Percentiles rank a stretch among this genome's conserved stretches.
phyloP scores from a whole-genome alignment of 495 filamentous ascomycete genomes.

The Recurvomyces mirabilis region DNA sequence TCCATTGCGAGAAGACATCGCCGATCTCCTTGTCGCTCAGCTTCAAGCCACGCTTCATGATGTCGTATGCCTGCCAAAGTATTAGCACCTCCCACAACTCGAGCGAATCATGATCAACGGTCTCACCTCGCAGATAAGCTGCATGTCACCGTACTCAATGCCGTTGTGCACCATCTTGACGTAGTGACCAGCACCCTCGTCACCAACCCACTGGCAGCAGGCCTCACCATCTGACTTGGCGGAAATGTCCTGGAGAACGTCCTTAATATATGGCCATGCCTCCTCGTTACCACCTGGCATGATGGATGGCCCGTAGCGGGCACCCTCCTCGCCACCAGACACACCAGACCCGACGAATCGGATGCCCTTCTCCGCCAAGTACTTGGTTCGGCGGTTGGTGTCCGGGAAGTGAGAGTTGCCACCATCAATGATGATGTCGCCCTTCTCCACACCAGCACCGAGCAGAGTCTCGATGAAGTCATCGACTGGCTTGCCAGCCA shows the following conservation, averaged over 20 bases:
- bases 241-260: slow-evolving; percentile 93
- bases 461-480: slow-evolving; percentile 96
- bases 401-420: slow-evolving; percentile 99
- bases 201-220: slow-evolving; percentile 99
- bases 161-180: slow-evolving; percentile 99
- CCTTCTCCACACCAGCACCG: slow-evolving; percentile 65
- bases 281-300: slow-evolving; percentile 98
- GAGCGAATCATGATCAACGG: too few species aligned
- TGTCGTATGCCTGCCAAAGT: slow-evolving; percentile 79
- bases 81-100: too few species aligned
- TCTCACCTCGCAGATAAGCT: slow-evolving; percentile 95
- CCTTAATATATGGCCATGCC: slow-evolving; percentile 97
- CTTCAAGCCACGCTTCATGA: slow-evolving; percentile 93
- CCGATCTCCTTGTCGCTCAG: slow-evolving; percentile 83
- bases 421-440: slow-evolving; percentile 98
- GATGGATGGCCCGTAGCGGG: slow-evolving; percentile 88
- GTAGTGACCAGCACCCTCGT: slow-evolving; percentile 98
- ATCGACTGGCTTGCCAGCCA: slow-evolving; percentile 94
- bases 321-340: slow-evolving; percentile 98
- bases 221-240: slow-evolving; percentile 94
- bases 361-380: slow-evolving; percentile 75
- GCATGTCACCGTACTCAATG: slow-evolving; percentile 99
- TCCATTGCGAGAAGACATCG: slow-evolving; percentile 90
- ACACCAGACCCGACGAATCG: slow-evolving; percentile 96
- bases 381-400: slow-evolving; percentile 87